Conservation (phyloP, 2,329 filamentous ascomycete species). For the Diaporthe aspalathi region DNA sequence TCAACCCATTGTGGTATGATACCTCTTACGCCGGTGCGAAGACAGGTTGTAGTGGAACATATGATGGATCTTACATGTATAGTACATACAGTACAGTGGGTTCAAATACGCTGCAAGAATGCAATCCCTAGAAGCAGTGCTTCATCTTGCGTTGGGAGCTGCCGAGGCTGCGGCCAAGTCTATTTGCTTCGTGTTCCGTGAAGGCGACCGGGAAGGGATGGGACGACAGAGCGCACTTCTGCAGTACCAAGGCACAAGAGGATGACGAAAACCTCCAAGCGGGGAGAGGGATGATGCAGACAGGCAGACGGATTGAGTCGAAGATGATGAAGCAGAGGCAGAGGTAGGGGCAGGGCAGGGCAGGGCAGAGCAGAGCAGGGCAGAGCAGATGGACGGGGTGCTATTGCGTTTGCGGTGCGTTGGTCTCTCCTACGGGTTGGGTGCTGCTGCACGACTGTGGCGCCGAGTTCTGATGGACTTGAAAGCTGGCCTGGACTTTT, state of each 20-base stretch:
- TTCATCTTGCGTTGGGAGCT: constrained; percentile 37
- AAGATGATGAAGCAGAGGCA: background rate
- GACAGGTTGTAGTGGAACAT: background rate
- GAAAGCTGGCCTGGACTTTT: constrained; percentile 37
- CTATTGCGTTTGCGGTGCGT: background rate
- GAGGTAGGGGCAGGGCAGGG: background rate
- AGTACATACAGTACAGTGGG: constrained; percentile 39
- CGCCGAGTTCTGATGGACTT: constrained; percentile 1
- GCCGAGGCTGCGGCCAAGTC: constrained; percentile 36
- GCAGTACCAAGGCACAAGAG: background rate
- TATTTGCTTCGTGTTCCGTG: constrained; percentile 30
- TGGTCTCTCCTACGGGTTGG: too few species aligned
- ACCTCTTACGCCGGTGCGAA: background rate
- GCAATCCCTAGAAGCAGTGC: constrained; percentile 35
- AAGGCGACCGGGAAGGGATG: constrained; percentile 26
- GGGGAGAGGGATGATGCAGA: constrained; percentile 20
- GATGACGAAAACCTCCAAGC: background rate
- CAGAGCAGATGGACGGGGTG: background rate
- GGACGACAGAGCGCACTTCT: background rate
- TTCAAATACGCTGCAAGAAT: constrained; percentile 32
- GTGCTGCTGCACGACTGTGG: constrained; percentile 4
- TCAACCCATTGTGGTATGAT: background rate
- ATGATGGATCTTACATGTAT: constrained; percentile 32
- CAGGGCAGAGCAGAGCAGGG: too few species aligned
- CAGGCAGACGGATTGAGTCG: constrained; percentile 8